Base-by-base conservation (phyloP, 768 basidiomycete genomes). In the Mycena metata region DNA sequence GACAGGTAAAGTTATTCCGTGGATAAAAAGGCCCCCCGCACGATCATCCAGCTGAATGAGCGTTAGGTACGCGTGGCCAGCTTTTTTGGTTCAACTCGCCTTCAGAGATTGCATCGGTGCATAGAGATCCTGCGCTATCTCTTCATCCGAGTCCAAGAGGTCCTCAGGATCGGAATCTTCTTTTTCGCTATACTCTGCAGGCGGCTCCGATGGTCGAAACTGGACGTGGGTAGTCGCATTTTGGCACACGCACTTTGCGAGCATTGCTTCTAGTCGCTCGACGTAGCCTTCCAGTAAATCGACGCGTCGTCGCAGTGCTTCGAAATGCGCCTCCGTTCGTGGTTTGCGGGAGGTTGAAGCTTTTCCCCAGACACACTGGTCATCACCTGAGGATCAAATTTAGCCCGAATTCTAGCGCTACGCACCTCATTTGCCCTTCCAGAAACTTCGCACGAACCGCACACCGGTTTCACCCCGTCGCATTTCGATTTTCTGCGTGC, bases 401-500 rank as follows among this genome's bases (percentile, higher is more conserved):
- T 15, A 23, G 8, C 15, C 7, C 11, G 7, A 8, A 17, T 16
- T n/a, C 23, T 0, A 16, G 24, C 47, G 39, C 39, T 15, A 30
- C 30, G 11, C 42, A 69, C 70, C 35, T 72, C 72, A 0, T 36
- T 41, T 4, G 49, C 59, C 45, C 72, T 30, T 11, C 68, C 68
- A 35, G 58, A 67, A 11, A 47, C 51, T 17, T 9, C 47, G n/a
- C 72, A 72, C 1, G 72, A 61, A 6, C 60, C 64, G n/a, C 72
- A 72, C 5, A 64, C 52, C 0, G 72, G 72, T 21, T 66, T 66
- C n/a, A 52, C 59, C 4, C 69, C 72, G 49, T 72, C 68, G n/a
- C 72, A 72, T 59, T 67, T 69, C 3, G 66, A 64, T 19, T 72
- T 72, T 41, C 72, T 72, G 39, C 39, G 9, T 2, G 15, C 10